Percentiles rank a stretch among this genome's conserved stretches.
Conservation (phyloP, 306 rosid species). For the Lathyrus tuberosus region DNA sequence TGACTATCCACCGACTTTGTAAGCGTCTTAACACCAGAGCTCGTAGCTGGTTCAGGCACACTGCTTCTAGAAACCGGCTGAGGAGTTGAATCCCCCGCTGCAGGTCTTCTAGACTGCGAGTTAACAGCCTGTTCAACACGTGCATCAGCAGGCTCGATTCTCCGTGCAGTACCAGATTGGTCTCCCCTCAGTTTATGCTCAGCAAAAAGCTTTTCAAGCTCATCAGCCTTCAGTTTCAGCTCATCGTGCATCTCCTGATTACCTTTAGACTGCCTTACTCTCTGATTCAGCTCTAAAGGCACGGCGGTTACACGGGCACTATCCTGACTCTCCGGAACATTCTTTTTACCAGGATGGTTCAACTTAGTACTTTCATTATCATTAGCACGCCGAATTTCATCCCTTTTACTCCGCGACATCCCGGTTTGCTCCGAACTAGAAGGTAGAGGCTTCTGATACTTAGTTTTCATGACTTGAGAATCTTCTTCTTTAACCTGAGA, state of each 20-base stretch:
- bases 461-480: conserved; percentile 59
- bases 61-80: conserved; percentile 47
- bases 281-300: conserved; percentile 67
- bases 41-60: conserved; percentile 41
- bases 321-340: conserved; percentile 53
- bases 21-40: conserved; percentile 50
- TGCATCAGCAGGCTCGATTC: conserved; percentile 59
- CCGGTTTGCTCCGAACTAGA: conserved; percentile 26
- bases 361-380: conserved; percentile 55
- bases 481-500: conserved; percentile 38
- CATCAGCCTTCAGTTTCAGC: conserved; percentile 93
- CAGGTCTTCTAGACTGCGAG: conserved; percentile 53
- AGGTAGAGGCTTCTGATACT: conserved; percentile 42
- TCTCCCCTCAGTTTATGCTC: conserved; percentile 95
- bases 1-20: conserved; percentile 50
- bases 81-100: conserved; percentile 56
- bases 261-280: conserved; percentile 83
- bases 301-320: conserved; percentile 18
- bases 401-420: conserved; percentile 57
- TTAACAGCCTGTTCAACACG: conserved; percentile 56
- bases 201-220: conserved; percentile 95
- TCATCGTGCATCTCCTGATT: conserved; percentile 91
- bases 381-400: conserved; percentile 45
- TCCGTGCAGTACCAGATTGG: conserved; percentile 69
- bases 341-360: conserved; percentile 54